Conservation (phyloP, 306 rosid species). For the Cicer yamashitae region DNA sequence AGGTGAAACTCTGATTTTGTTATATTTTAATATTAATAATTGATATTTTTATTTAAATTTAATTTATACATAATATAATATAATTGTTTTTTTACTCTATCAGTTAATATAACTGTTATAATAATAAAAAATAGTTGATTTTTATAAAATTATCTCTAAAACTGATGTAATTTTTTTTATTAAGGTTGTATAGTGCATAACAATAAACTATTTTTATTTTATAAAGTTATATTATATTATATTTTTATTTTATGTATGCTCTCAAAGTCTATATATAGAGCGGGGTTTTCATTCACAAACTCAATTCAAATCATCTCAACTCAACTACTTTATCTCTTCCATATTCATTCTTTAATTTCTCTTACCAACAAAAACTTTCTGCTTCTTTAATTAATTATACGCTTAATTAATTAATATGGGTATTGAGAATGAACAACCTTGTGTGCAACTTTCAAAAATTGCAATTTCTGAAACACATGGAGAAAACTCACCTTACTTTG, state of each 20-base stretch:
- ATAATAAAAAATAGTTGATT: too few species aligned
- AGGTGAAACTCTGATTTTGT: constrained; percentile 34
- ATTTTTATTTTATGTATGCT: neutral
- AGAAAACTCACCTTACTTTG: constrained; percentile 66
- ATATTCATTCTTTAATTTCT: neutral
- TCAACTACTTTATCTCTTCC: constrained; percentile 3
- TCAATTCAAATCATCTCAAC: constrained; percentile 33
- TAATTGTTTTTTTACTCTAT: too few species aligned
- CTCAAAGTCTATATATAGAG: constrained; percentile 51
- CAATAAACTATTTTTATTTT: too few species aligned
- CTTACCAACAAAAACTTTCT: neutral
- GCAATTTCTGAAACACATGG: constrained; percentile 65
- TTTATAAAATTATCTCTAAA: too few species aligned
- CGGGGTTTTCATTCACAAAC: neutral
- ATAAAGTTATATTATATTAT: neutral
- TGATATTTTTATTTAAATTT: constrained; percentile 13
- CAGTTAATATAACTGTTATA: too few species aligned
- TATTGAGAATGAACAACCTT: constrained; percentile 53
- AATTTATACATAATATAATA: too few species aligned
- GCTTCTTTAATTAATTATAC: neutral
- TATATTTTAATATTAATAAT: constrained; percentile 45
- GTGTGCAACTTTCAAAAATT: constrained; percentile 61
- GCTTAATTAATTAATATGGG: constrained; percentile 51
- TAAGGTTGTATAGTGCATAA: too few species aligned
- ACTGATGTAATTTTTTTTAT: too few species aligned